Base-by-base conservation (phyloP, 345 rosid species). In the Euphorbia lathyris region DNA sequence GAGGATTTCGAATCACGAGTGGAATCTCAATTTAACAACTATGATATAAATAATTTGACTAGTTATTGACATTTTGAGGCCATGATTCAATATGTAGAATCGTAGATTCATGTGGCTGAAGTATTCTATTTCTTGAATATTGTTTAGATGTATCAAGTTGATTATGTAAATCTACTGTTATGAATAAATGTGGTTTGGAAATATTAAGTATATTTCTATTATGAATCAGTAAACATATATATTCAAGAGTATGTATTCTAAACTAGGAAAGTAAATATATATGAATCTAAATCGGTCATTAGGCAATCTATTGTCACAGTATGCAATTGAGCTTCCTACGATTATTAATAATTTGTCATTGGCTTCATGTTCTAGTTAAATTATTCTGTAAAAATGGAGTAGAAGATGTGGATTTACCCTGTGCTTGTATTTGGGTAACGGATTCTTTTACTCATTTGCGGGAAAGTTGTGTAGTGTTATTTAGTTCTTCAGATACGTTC, bases 31-130 rank as follows among this genome's bases (percentile, higher is more conserved):
- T n/a, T n/a, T n/a, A n/a, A n/a, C n/a, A n/a, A n/a, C n/a, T n/a
- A n/a, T n/a, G n/a, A 34, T 34, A 34, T 34, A 34, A 50, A 16
- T 4, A 55, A 9, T 36, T 43, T 55, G 1, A 20, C 47, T 20
- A 64, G 4, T 17, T 47, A 58, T 58, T 67, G 29, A 67, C 23
- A 48, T 48, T 65, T 23, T 47, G 50, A 56, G 29, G 55, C 52
- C n/a, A 26, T 27, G 38, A 8, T 66, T 50, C 25, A 58, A 70
- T 60, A 40, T 42, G 25, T 52, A 25, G 19, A n/a, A 12, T 25
- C 38, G 25, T 52, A 25, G 19, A n/a, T n/a, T 25, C 38, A 52
- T 36, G 53, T 17, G 38, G 38, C 27, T 38, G 22, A 25, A 59
- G 38, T n/a, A 9, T 20, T 23, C 27, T 30, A 25, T 34, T 27